Percentiles rank a stretch among this genome's conserved stretches.
Conservation (phyloP, 208 protist species). For the Naegleria lovaniensis region DNA sequence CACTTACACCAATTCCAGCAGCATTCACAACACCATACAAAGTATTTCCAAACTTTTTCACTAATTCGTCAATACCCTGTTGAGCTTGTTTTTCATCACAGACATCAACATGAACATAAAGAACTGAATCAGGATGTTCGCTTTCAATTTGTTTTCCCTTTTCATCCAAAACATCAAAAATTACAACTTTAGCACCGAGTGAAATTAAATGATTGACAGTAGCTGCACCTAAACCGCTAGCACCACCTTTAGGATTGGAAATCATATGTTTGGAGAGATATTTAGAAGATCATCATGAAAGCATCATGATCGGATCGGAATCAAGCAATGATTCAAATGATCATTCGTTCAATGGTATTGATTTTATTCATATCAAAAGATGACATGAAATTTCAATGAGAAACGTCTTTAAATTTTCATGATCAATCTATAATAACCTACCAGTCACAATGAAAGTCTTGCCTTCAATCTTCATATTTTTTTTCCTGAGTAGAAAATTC, state of each 20-base stretch:
- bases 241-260: no score
- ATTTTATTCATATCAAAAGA: no score
- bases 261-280: no score
- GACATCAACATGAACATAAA: background rate
- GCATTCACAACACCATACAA: background rate
- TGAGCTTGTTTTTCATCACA: background rate
- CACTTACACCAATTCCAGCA: slow-evolving; percentile 9
- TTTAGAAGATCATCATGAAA: no score
- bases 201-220: background rate
- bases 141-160: background rate
- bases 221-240: background rate
- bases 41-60: background rate
- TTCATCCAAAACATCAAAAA: slow-evolving; percentile 1
- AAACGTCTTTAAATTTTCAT: no score
- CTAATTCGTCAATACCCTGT: background rate
- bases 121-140: background rate
- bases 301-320: background rate
- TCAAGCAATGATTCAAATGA: no score
- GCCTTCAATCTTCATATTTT: slow-evolving; percentile 5
- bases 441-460: slow-evolving; percentile 24
- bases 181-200: background rate
- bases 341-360: no score
- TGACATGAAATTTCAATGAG: no score
- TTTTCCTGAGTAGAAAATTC: no score
- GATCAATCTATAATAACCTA: no score